Conservation (phyloP, 2,329 filamentous ascomycete genomes). For the Pseudocercospora crystallina region DNA sequence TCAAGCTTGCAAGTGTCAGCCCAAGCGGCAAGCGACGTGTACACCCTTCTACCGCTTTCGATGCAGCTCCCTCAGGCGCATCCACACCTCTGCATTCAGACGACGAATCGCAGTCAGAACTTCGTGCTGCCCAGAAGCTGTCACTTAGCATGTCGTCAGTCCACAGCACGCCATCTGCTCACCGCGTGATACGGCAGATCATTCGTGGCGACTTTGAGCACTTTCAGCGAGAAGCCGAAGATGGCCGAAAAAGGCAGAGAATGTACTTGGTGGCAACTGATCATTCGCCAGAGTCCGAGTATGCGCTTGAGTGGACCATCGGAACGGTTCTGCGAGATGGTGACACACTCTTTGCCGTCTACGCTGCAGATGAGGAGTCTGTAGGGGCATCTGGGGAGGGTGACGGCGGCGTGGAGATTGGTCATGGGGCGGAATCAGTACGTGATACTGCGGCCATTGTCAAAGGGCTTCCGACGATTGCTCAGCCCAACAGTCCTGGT, state of each 20-base stretch:
- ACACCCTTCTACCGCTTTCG: slow-evolving; percentile 84
- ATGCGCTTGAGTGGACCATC: slow-evolving; percentile 96
- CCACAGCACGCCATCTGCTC: slow-evolving; percentile 70
- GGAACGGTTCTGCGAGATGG: slow-evolving; percentile 92
- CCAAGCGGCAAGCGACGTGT: slow-evolving; percentile 38
- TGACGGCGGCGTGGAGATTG: slow-evolving; percentile 55
- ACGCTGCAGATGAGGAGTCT: slow-evolving; percentile 85
- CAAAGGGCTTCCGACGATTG: slow-evolving; percentile 57
- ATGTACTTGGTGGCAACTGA: slow-evolving; percentile 97
- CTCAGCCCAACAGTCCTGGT: slow-evolving; percentile 24
- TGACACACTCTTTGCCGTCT: slow-evolving; percentile 89
- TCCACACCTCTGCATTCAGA: slow-evolving; percentile 75
- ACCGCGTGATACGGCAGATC: slow-evolving; percentile 84
- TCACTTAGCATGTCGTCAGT: slow-evolving; percentile 78
- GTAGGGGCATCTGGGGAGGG: slow-evolving; percentile 47
- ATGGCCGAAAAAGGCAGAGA: slow-evolving; percentile 73
- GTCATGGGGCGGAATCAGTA: slow-evolving; percentile 72
- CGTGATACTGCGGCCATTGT: slow-evolving; percentile 73
- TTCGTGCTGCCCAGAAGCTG: slow-evolving; percentile 83
- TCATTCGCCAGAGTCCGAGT: slow-evolving; percentile 87
- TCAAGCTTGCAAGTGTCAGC: slow-evolving; percentile 30
- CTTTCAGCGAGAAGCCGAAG: slow-evolving; percentile 74
- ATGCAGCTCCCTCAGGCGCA: slow-evolving; percentile 61
- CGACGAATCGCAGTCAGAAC: slow-evolving; percentile 76
- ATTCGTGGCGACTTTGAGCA: slow-evolving; percentile 81